Evolutionary conservation across 2,329 filamentous ascomycete genomes (phyloP).

Genomic region (Talaromyces sp.): DNA sequence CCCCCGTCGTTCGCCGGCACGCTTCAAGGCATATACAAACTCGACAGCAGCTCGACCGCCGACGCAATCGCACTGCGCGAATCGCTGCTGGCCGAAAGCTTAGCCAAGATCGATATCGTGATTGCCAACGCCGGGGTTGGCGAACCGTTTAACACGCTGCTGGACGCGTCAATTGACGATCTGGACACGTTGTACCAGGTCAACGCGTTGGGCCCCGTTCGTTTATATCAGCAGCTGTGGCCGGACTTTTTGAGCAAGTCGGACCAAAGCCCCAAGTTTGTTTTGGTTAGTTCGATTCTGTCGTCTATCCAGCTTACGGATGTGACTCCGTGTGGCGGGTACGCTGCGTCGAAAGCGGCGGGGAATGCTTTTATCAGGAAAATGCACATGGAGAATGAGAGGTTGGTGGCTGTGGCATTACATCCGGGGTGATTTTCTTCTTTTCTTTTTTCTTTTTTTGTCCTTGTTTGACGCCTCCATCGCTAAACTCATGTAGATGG

Average conservation of each 20-base stretch:
- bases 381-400: slow-evolving; percentile 7
- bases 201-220: slow-evolving; percentile 4
- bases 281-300: slow-evolving; percentile 1
- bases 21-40: slow-evolving; percentile 7
- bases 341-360: slow-evolving; percentile 6
- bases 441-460: no score
- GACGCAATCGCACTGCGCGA: slow-evolving; percentile 5
- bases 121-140: slow-evolving; percentile 8
- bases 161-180: slow-evolving; percentile 1
- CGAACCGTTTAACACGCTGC: slow-evolving; percentile 1
- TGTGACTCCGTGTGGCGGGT: slow-evolving; percentile 3
- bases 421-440: slow-evolving; percentile 3
- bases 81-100: not conserved
- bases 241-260: not conserved
- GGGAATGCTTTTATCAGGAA: slow-evolving; percentile 8
- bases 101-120: slow-evolving; percentile 8
- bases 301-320: not conserved
- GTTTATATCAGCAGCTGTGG: slow-evolving; percentile 10
- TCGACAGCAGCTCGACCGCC: slow-evolving; percentile 7
- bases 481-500: not conserved
- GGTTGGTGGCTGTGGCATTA: slow-evolving; percentile 1
- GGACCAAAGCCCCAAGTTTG: not conserved
- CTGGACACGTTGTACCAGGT: slow-evolving; percentile 1
- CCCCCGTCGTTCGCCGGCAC: not conserved
- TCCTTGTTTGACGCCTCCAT: not conserved